Conservation (phyloP, 2,329 filamentous ascomycete species). For the Monosporascus sp. region DNA sequence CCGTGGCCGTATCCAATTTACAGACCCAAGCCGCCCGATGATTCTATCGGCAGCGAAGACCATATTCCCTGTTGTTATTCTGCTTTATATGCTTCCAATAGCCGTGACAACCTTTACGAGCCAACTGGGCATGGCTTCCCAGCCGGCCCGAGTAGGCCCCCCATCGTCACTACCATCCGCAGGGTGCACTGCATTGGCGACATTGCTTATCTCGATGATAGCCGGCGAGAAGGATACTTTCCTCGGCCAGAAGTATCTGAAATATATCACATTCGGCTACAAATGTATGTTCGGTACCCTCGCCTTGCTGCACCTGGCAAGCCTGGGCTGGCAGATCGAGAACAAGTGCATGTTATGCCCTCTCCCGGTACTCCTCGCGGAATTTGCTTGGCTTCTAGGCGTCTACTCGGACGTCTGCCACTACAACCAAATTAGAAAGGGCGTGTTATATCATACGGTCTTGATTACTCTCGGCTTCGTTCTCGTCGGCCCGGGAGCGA, state of each 20-base stretch:
- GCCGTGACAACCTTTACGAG: background rate
- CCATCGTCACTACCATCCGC: background rate
- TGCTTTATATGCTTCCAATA: background rate
- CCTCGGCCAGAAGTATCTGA: background rate
- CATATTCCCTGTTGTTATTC: background rate
- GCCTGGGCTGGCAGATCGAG: background rate
- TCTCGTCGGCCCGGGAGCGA: background rate
- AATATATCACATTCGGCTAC: background rate
- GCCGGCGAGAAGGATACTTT: background rate
- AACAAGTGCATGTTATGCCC: background rate
- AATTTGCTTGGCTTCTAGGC: background rate
- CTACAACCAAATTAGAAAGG: background rate
- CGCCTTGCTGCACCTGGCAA: background rate
- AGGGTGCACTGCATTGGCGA: background rate
- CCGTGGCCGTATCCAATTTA: background rate
- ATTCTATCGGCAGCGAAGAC: background rate
- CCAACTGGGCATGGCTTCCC: background rate
- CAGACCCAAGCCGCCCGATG: background rate
- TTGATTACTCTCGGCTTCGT: background rate
- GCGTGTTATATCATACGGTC: background rate
- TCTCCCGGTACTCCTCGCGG: background rate
- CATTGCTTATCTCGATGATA: background rate
- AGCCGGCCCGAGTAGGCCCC: background rate
- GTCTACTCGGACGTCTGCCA: background rate
- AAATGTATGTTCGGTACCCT: background rate